Evolutionary conservation across 2,329 filamentous ascomycete genomes (phyloP), one percentile per base, ranked within the genome.

Genomic region (Penicillium paneum): DNA sequence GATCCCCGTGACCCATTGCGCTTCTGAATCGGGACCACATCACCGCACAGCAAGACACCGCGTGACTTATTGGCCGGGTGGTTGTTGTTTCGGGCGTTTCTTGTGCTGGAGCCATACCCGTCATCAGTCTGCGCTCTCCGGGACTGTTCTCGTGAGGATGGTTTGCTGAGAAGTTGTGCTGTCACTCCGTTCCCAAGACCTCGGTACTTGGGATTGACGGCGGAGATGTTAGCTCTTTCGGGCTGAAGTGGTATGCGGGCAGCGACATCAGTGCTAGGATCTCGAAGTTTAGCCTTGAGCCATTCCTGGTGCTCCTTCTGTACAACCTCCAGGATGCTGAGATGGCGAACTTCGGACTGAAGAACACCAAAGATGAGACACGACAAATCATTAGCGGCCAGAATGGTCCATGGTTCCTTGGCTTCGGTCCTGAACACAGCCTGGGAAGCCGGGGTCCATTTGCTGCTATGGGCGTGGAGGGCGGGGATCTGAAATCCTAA

Each of bases 291-390:
- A 58, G 87, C 85, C 69, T 95, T 91, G 26, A 99, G 79, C 94
- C 94, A 99, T 28, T 86, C 84, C 62, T 93, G 81, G 55, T 91
- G 83, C 72, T 97, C 93, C 71, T 92, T 86, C 72, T 93, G 89
- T 17, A 99, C 91, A 29, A 99, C 91, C 70, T 97, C 92, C 55
- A 99, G 75, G 53, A 99, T 97, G 44, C 94, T 93, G 79, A 97
- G 86, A 69, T 91, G 97, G 52, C 91, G 86, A 24, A 99, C 90
- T 73, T 99, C 94, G 5, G 90, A 90, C 68, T 91, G 90, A n/a
- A 92, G 96, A 10, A 99, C 91, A n/a, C 94, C 94, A 75, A 97
- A 99, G n/a, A 97, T 88, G 40, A 99, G 80, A 73, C 94, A 99
- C 17, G 94, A 94, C 45, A 99, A 80, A 70, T 99, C 94, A 69